Conservation (phyloP, 345 rosid species). For the Combretum micranthum region DNA sequence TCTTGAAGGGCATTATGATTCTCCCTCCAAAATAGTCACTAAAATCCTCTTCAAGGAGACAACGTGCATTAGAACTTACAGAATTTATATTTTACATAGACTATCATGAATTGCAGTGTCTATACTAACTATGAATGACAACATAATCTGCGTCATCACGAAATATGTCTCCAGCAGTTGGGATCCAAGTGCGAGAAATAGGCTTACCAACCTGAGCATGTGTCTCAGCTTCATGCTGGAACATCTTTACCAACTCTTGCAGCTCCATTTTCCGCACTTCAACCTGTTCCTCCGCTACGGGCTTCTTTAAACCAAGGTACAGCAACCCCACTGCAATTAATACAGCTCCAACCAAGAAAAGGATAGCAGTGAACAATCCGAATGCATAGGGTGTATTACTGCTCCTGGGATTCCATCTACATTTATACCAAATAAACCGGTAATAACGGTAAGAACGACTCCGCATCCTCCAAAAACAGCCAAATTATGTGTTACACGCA, state of each 20-base stretch:
- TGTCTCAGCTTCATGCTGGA: slow-evolving; percentile 96
- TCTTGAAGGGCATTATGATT: too few relatives aligned
- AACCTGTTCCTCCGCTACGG: slow-evolving; percentile 56
- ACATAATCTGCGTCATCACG: slow-evolving; percentile 40
- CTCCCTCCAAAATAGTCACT: too few relatives aligned
- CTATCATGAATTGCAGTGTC: neutral
- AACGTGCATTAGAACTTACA: too few relatives aligned
- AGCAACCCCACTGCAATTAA: slow-evolving; percentile 60
- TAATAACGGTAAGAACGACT: slow-evolving; percentile 63
- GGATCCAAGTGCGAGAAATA: slow-evolving; percentile 48
- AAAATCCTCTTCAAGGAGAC: too few relatives aligned
- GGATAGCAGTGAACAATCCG: slow-evolving; percentile 56
- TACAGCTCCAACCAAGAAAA: slow-evolving; percentile 41
- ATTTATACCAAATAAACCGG: slow-evolving; percentile 92
- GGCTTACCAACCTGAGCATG: slow-evolving; percentile 72
- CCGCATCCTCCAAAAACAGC: slow-evolving; percentile 95
- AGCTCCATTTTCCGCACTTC: slow-evolving; percentile 71
- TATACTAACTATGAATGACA: slow-evolving; percentile 26
- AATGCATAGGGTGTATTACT: slow-evolving; percentile 77
- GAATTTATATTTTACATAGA: too few relatives aligned
- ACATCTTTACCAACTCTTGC: slow-evolving; percentile 73
- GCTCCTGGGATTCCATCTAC: slow-evolving; percentile 98
- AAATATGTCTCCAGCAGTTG: slow-evolving; percentile 65
- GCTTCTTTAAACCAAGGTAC: slow-evolving; percentile 72
- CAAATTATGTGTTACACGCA: slow-evolving; percentile 82